Percentiles rank a stretch among this genome's conserved stretches.
phyloP scores from a whole-genome alignment of 345 rosid genomes.

The Pelargonium nanum region DNA sequence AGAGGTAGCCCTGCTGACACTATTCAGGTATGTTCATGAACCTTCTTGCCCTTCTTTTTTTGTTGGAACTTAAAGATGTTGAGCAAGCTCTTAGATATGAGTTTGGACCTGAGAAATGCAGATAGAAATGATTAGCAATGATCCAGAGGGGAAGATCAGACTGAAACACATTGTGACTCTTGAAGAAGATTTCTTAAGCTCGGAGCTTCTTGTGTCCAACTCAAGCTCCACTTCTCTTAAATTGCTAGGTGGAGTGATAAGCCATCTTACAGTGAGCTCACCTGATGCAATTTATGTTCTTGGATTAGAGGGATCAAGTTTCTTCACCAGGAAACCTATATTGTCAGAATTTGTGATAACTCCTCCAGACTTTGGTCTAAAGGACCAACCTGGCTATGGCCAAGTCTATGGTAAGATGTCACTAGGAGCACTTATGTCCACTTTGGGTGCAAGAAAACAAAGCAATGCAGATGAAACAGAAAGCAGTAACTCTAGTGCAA shows the following conservation, averaged over 20 bases:
- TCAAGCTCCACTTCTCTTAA: constrained; percentile 24
- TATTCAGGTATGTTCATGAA: constrained; percentile 31
- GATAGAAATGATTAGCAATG: constrained; percentile 51
- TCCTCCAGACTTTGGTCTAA: constrained; percentile 32
- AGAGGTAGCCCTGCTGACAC: constrained; percentile 47
- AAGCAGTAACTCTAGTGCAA: no score
- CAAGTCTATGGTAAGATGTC: constrained; percentile 15
- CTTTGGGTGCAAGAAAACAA: constrained; percentile 10
- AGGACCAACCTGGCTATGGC: constrained; percentile 11
- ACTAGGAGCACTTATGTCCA: constrained; percentile 8
- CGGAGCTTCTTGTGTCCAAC: constrained; percentile 47
- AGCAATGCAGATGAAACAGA: constrained; percentile 7
- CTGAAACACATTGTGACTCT: constrained; percentile 45
- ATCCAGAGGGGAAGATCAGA: constrained; percentile 36
- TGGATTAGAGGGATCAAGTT: constrained; percentile 64
- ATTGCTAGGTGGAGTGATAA: constrained; percentile 40
- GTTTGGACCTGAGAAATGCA: constrained; percentile 19
- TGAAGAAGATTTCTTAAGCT: constrained; percentile 40
- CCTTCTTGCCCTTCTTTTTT: not conserved
- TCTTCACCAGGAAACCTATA: constrained; percentile 28
- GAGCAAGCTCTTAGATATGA: not conserved
- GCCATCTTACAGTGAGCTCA: constrained; percentile 74
- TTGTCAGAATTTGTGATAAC: constrained; percentile 27
- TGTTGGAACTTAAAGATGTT: not conserved
- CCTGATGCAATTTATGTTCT: constrained; percentile 75